These are phyloP conservation scores for Starmerella cellae DNA, from an alignment of 805 yeast species.

Conservation along the genomic window DNA sequence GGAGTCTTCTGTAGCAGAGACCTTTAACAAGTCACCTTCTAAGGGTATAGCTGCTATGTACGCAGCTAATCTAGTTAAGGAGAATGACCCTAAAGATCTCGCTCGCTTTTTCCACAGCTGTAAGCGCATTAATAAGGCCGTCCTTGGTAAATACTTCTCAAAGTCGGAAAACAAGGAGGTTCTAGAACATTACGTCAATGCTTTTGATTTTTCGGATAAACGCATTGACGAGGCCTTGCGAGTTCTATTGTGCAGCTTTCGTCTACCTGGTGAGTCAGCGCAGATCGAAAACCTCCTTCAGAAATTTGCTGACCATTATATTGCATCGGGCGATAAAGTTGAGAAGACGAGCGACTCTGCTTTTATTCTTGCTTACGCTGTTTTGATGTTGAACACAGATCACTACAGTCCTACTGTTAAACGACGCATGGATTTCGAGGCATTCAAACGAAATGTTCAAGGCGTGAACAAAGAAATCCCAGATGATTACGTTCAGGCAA, in stretches of 20 bases:
- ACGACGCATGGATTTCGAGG: conserved; percentile 76
- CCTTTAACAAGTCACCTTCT: conserved; percentile 67
- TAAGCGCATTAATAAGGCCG: conserved; percentile 72
- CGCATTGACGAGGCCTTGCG: conserved; percentile 92
- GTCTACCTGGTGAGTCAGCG: conserved; percentile 95
- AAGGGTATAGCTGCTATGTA: conserved; percentile 54
- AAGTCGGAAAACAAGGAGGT: conserved; percentile 54
- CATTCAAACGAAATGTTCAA: conserved; percentile 63
- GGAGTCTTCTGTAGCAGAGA: conserved; percentile 60
- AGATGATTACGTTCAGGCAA: conserved; percentile 67
- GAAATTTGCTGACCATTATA: conserved; percentile 68
- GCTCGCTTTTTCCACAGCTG: conserved; percentile 70
- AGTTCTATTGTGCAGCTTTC: conserved; percentile 61
- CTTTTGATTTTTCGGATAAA: conserved; percentile 61
- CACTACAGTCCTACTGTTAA: conserved; percentile 85
- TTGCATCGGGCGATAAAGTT: conserved; percentile 30
- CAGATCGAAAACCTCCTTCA: conserved; percentile 90
- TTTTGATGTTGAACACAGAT: conserved; percentile 90
- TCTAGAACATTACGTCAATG: conserved; percentile 47
- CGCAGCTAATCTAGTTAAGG: conserved; percentile 50
- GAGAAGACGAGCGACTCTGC: conserved; percentile 76
- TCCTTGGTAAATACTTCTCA: conserved; percentile 74
- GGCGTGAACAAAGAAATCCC: conserved; percentile 79
- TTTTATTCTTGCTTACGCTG: conserved; percentile 77
- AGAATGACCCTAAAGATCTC: conserved; percentile 39